Evolutionary conservation across 78 protist genomes (phyloP), one percentile per base, ranked within the genome.

Genomic region (Tieghemostelium lacteum): DNA sequence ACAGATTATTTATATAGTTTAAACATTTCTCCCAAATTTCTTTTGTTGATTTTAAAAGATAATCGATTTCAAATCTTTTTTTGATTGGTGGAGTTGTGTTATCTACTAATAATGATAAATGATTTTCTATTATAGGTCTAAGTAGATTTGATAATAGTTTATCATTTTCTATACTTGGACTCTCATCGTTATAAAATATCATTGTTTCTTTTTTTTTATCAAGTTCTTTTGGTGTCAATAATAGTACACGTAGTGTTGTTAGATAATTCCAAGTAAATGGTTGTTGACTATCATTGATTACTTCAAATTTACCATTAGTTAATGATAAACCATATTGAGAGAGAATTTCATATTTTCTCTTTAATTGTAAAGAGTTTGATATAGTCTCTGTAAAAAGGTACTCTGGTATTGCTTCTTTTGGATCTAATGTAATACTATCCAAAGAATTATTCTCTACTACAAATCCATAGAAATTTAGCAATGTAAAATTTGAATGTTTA

Each of bases 221-320:
- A 5, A 83, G 6, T 39, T 83, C 91, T n/a, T 26, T 8, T 45
- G 66, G 37, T 12, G n/a, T 83, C 91, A 83, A 69, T 1, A 42
- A 58, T 34, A 70, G 36, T 0, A 83, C 91, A 31, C 66, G 34
- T 31, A 83, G 42, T 19, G 45, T 31, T 29, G 91, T 20, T 22
- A 83, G 39, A 42, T 83, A 83, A 42, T 83, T 83, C 91, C 91
- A 83, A 55, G 91, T 54, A 42, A 83, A 66, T 39, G 91, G 91
- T 33, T 42, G 31, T 0, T 31, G 34, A 19, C 31, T 14, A 22
- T 83, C 91, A 34, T 37, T 55, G 1, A 28, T 24, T 6, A 83
- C 8, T 2, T 55, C 24, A 24, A 69, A 83, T 36, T 83, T 83
- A 34, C 49, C 31, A n/a, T n/a, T n/a, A 45, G 28, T 49, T 37